Base-by-base conservation (phyloP, 768 basidiomycete species). In the Lentinula lateritia region DNA sequence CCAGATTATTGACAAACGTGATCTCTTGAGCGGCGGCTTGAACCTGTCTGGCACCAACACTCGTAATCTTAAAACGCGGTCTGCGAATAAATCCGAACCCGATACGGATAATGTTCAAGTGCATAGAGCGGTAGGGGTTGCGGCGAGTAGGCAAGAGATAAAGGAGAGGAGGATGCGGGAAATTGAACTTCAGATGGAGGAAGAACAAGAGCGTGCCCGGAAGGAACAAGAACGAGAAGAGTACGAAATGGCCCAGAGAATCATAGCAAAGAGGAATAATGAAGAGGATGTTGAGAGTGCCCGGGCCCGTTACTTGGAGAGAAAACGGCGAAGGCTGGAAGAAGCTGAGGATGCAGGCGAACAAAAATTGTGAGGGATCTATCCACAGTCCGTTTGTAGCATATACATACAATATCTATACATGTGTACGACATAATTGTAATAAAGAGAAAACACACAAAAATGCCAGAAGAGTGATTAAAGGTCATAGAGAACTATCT, bases 1-100 rank as follows among this genome's bases (percentile, higher is more conserved):
- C 67, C 92, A 95, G 71, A 95, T 98, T 50, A 89, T 99, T 52
- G 97, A 99, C 76, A 95, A 95, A 70, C 88, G 95, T 60, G 92
- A 95, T 57, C 78, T 99, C 7, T 79, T 98, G 50, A 85, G 89
- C 20, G 95, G 96, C 5, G 97, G 97, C 2, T 76, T 99, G 60
- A 99, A 99, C 71, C 80, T 98, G 50, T 86, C 92, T 38, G 83
- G 90, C 62, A 85, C 89, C 41, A 90, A 93, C 69, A 93, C 91
- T 5, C 81, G 93, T 61, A 79, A 80, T 56, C 76, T 90, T n/a
- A 86, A 86, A 15, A 69, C 79, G 52, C 78, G 78, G 46, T 68
- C 69, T 41, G 66, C 64, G 12, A 61, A 67, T 10, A 65, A 70
- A 56, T 60, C 66, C 28, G 70, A 55, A 46, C 64, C 66, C 7